These are phyloP conservation scores for Globisporangium megalacanthum DNA, from an alignment of 352 stramenopile genomes.

Conservation along the genomic window DNA sequence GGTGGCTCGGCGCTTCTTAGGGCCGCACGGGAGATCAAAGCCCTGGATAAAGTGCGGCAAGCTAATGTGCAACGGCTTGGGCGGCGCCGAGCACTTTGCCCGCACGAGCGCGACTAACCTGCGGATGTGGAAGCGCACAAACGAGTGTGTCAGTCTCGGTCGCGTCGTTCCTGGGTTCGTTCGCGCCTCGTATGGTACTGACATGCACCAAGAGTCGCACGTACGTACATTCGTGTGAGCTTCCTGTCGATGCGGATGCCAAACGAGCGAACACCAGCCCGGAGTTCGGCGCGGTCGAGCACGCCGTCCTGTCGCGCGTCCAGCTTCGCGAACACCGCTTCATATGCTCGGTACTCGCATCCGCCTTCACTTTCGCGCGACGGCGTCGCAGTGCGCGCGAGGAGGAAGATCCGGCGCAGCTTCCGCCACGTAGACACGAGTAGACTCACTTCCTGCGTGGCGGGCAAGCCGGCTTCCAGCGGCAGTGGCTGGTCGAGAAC, in stretches of 20 bases:
- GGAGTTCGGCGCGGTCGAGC: constrained; percentile 61
- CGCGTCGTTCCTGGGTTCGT: no score
- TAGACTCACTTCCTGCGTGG: constrained; percentile 26
- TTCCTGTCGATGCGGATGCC: constrained; percentile 52
- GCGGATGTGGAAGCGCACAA: neutral
- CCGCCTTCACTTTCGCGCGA: neutral
- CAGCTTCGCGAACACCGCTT: constrained; percentile 35
- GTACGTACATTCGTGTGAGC: constrained; percentile 55
- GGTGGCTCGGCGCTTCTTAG: neutral
- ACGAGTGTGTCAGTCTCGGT: neutral
- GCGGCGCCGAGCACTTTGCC: constrained; percentile 29
- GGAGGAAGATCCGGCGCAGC: constrained; percentile 38
- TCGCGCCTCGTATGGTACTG: no score
- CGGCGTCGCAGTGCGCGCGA: constrained; percentile 24
- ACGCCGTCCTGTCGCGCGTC: constrained; percentile 45
- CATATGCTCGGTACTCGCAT: neutral
- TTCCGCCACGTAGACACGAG: constrained; percentile 47
- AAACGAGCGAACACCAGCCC: constrained; percentile 37
- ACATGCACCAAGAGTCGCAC: no score
- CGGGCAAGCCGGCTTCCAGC: constrained; percentile 2
- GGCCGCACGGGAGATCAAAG: constrained; percentile 33
- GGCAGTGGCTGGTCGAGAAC: constrained; percentile 1
- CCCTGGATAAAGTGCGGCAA: constrained; percentile 46
- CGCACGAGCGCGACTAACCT: constrained; percentile 52
- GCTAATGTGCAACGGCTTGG: constrained; percentile 38